A percentile compares a stretch with the other conserved stretches of the same genome.
Evolutionary conservation across 2,329 filamentous ascomycete species (phyloP).

Genomic region (Neoascochyta sp.): DNA sequence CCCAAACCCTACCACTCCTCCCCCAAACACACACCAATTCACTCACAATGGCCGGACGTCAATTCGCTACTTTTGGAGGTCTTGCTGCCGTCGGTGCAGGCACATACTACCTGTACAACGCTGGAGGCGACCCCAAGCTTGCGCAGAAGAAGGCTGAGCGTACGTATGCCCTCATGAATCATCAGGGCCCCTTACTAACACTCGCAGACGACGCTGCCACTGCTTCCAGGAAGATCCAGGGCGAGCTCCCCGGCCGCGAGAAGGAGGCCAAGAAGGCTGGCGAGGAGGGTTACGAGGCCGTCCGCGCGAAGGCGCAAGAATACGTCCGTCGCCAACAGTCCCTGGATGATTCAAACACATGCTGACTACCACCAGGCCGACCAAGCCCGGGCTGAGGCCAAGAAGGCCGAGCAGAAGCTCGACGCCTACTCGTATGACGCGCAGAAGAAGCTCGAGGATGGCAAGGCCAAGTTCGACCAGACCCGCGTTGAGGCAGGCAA

Average conservation of each 20-base stretch:
- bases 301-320: conserved; percentile 46
- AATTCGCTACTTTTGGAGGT: conserved; percentile 27
- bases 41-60: conserved; percentile 27
- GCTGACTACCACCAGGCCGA: conserved; percentile 33
- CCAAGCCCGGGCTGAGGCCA: conserved; percentile 49
- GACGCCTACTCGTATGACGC: conserved; percentile 52
- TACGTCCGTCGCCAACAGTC: conserved; percentile 20
- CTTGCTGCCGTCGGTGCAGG: conserved; percentile 55
- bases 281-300: conserved; percentile 47
- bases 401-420: conserved; percentile 58
- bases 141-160: conserved; percentile 86
- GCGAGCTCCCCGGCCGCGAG: conserved; percentile 59
- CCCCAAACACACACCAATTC: conserved; percentile 5
- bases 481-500: conserved; percentile 41
- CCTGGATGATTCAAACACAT: not conserved
- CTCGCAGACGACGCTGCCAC: conserved; percentile 69
- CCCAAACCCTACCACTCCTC: conserved; percentile 3
- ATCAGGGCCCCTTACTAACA: conserved; percentile 9
- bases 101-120: conserved; percentile 85
- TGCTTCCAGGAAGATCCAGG: conserved; percentile 63
- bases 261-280: conserved; percentile 63
- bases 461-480: conserved; percentile 55
- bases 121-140: conserved; percentile 74
- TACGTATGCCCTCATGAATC: conserved; percentile 45
- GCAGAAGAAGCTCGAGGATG: conserved; percentile 59